Evolutionary conservation across 2,329 filamentous ascomycete species (phyloP), one percentile per base, ranked within the genome.

Genomic region (Fusarium incarnatum): DNA sequence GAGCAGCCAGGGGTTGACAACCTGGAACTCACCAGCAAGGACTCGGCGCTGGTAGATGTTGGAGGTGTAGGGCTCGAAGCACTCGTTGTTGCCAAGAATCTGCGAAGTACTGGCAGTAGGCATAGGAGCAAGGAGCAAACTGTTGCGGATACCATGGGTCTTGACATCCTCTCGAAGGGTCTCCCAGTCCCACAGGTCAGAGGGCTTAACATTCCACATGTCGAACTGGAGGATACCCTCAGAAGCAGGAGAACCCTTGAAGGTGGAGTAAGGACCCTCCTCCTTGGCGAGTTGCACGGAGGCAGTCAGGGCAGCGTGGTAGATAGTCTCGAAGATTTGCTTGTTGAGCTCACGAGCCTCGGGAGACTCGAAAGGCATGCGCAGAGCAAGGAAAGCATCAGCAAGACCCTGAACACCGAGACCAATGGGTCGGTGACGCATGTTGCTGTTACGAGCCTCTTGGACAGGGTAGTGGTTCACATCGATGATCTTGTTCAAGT

Each of bases 21-120:
- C 94, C 84, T 99, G 96, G 90, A 99, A 99, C 82, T 99, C 96
- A 76, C 96, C 96, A 74, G 96, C 96, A 76, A 99, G 87, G 60
- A 99, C 96, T 87, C 96, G 95, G 71, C 96, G 95, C 75, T 95
- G 97, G 87, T 99, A 99, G 81, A 99, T 99, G 87, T 99, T 99
- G 75, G 95, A 98, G 7, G 96, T 99, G 85, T 99, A 99, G 42
- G 96, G 96, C 87, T 99, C 96, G 80, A 99, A 99, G 87, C 96
- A 99, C 84, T 99, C 96, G 81, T 99, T 99, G 88, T 98, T 97
- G 77, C 96, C 96, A 75, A 99, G 87, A 79, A 99, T 99, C 85
- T 99, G 96, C 64, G 94, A 97, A 40, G 96, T 99, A 70, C 92
- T 96, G 60, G 96, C 96, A 77, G 96, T 99, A 27, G 96, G 96